phyloP scores from a whole-genome alignment of 306 rosid genomes.

The Medicago ruthenica region DNA sequence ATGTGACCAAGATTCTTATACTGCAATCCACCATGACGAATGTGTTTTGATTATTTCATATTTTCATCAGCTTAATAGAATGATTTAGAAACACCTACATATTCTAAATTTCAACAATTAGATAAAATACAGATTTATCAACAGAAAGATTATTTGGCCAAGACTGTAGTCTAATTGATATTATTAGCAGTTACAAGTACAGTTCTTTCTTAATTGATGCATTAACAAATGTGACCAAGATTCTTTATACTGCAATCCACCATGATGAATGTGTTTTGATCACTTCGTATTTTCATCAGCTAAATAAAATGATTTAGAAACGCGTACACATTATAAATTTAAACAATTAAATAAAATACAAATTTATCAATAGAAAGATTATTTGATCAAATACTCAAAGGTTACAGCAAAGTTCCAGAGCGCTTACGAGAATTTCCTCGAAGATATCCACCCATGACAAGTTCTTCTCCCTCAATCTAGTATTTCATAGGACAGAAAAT shows the following conservation, averaged over 20 bases:
- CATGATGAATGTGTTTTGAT: background rate
- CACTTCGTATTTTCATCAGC: conserved; percentile 12
- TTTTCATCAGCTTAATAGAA: conserved; percentile 1
- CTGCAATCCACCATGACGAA: background rate
- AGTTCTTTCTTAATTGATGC: conserved; percentile 10
- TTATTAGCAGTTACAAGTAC: background rate
- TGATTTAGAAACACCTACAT: background rate
- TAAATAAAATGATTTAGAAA: background rate
- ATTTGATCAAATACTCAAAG: background rate
- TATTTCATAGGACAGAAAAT: conserved; percentile 41
- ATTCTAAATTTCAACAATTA: background rate
- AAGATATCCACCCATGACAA: conserved; percentile 95
- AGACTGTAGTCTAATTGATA: background rate
- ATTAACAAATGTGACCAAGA: background rate
- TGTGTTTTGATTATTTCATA: background rate
- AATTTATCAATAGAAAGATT: conserved; percentile 1
- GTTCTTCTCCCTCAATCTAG: conserved; percentile 94
- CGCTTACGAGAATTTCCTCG: conserved; percentile 93
- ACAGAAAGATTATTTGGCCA: conserved; percentile 1
- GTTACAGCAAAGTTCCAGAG: conserved; percentile 23
- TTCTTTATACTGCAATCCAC: background rate
- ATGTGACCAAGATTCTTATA: background rate
- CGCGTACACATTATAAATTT: background rate
- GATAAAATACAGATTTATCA: background rate
- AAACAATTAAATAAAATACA: background rate